Base-by-base conservation (phyloP, 257 asterid genomes). In the Lantana camara region DNA sequence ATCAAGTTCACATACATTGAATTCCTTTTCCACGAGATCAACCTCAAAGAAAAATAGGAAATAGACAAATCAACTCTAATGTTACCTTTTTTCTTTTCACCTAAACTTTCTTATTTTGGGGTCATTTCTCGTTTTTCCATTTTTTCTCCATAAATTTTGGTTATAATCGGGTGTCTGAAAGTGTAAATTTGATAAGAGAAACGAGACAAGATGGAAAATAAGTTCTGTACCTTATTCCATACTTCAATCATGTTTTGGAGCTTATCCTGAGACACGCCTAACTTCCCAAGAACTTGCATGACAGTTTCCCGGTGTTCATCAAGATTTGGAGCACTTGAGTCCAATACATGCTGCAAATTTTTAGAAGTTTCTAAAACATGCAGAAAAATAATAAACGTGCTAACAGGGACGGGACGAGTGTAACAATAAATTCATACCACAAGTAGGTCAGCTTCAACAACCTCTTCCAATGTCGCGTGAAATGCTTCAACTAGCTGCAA, bases 381-480 rank as follows among this genome's bases (percentile, higher is more conserved):
- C 22, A 13, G 38, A 50, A 17, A 64, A 15, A 29, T 14, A 21
- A 32, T 24, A 21, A 44, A 17, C 56, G 44, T 24, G 30, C 48
- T 27, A 64, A 24, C 3, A 58, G 57, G 45, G 30, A 64, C 38
- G 22, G 53, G 35, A 52, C 52, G 21, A 46, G 32, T n/a, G 22
- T 41, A 12, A 23, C 8, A 45, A 7, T 23, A 24, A 44, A 52
- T 48, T 19, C 89, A 72, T 88, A 94, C 99, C 97, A 94, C 95
- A 13, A 94, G 96, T 67, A 94, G 90, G 74, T 94, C 99, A 29
- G 99, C 97, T 76, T 94, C 95, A 67, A 84, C 88, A 57, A 94
- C 97, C 85, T 90, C 97, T 80, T 94, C 99, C 82, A 94, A 70
- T 42, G 99, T 94, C 54, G 97, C 97, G 47, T 83, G 94, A 77